Percentiles rank a stretch among this genome's conserved stretches.
Evolutionary conservation across 176 grass and related monocot genomes (phyloP).

Genomic region (Cenchrus purpureus): DNA sequence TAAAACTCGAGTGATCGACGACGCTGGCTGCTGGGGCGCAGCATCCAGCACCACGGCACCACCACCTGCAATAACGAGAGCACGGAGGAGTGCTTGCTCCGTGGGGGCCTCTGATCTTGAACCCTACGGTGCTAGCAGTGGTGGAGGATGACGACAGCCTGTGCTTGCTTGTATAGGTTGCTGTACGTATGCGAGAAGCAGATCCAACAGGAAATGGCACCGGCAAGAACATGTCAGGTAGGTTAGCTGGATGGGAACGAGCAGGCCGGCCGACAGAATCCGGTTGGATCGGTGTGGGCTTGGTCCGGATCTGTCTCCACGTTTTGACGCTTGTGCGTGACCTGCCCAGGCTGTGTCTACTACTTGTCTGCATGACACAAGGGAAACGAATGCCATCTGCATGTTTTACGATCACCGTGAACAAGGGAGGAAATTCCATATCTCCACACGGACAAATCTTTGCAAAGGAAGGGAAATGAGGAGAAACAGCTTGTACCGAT

Average conservation of each 20-base stretch:
- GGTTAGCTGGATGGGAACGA: not conserved
- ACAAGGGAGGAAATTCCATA: not conserved
- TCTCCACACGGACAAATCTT: not conserved
- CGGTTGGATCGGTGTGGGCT: not conserved
- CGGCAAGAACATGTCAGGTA: not conserved
- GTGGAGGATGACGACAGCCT: not conserved
- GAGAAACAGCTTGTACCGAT: slow-evolving; percentile 15
- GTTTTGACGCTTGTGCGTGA: not conserved
- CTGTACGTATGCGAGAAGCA: not conserved
- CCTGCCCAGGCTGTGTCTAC: not conserved
- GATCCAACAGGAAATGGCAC: not conserved
- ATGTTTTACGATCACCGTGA: not conserved
- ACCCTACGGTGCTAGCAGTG: not conserved
- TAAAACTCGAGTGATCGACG: not conserved
- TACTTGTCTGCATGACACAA: not conserved
- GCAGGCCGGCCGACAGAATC: not conserved
- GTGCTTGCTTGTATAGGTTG: not conserved
- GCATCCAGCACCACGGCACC: slow-evolving; percentile 2
- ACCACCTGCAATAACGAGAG: slow-evolving; percentile 21
- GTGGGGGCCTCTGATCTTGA: not conserved
- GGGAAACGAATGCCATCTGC: no score
- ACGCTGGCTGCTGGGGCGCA: no score
- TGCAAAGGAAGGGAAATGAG: not conserved
- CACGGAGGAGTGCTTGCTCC: not conserved
- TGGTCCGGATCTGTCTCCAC: not conserved